Percentiles rank a stretch among this genome's conserved stretches.
phyloP scores from a whole-genome alignment of 208 protist species.

The Naegleria fowleri region DNA sequence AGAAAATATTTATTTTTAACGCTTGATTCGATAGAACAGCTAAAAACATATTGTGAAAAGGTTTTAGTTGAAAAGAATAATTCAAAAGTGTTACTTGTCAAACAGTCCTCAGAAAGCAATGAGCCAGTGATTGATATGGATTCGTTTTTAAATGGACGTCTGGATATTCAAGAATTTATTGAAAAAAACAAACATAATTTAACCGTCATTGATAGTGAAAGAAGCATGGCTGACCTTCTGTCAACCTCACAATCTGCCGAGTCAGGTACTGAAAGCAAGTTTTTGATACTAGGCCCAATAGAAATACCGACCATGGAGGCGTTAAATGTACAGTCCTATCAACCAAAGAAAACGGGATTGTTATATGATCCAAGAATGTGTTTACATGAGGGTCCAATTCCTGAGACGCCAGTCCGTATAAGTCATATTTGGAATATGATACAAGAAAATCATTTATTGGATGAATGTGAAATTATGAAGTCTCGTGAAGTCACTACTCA shows the following conservation, averaged over 20 bases:
- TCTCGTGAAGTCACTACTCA: neutral
- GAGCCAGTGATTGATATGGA: neutral
- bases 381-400: conserved; percentile 7
- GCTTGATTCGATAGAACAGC: neutral
- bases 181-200: neutral
- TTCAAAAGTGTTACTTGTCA: neutral
- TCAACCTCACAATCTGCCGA: neutral
- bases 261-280: too few relatives aligned
- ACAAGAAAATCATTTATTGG: neutral
- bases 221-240: neutral
- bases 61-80: neutral
- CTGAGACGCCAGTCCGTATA: neutral
- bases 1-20: neutral
- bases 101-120: neutral
- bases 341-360: neutral
- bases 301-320: neutral
- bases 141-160: neutral
- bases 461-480: neutral
- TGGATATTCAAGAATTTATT: neutral
- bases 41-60: neutral
- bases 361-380: conserved; percentile 21
- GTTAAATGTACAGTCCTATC: neutral
- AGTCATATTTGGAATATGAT: conserved; percentile 1
- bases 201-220: neutral
- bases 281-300: neutral